A percentile compares a stretch with the other conserved stretches of the same genome.
Conservation (phyloP, 306 rosid genomes). For the Acacia confusa region DNA sequence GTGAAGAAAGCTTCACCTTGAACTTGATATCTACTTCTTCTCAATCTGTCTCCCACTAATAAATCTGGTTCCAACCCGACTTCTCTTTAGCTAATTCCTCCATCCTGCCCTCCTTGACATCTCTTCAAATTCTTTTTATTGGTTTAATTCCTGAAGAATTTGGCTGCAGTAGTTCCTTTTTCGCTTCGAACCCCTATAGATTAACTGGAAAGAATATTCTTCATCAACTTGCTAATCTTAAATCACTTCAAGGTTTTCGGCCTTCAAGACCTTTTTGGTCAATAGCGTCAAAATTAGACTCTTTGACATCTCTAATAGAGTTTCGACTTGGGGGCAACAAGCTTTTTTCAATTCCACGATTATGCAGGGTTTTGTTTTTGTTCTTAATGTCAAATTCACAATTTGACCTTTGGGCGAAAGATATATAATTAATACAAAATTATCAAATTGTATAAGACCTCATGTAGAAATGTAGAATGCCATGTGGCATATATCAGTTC, state of each 20-base stretch:
- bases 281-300: slow-evolving; percentile 72
- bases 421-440: too few species aligned
- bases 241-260: slow-evolving; percentile 72
- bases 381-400: too few species aligned
- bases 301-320: slow-evolving; percentile 71
- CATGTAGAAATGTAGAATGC: too few species aligned
- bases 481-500: too few species aligned
- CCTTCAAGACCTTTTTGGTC: slow-evolving; percentile 80
- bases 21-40: slow-evolving; percentile 62
- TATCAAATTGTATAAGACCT: too few species aligned
- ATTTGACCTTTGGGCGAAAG: too few species aligned
- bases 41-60: slow-evolving; percentile 86
- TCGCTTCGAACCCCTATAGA: slow-evolving; percentile 61
- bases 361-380: too few species aligned
- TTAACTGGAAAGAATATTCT: slow-evolving; percentile 59
- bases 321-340: slow-evolving; percentile 87
- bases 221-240: slow-evolving; percentile 56
- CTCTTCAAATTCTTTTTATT: slow-evolving; percentile 72
- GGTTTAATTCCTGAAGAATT: slow-evolving; percentile 77
- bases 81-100: slow-evolving; percentile 65
- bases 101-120: slow-evolving; percentile 79
- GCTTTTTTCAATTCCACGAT: slow-evolving; percentile 59
- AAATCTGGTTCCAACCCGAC: slow-evolving; percentile 79
- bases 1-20: too few species aligned
- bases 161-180: slow-evolving; percentile 71